Conservation (phyloP, 345 rosid species). For the Brassica incana region DNA sequence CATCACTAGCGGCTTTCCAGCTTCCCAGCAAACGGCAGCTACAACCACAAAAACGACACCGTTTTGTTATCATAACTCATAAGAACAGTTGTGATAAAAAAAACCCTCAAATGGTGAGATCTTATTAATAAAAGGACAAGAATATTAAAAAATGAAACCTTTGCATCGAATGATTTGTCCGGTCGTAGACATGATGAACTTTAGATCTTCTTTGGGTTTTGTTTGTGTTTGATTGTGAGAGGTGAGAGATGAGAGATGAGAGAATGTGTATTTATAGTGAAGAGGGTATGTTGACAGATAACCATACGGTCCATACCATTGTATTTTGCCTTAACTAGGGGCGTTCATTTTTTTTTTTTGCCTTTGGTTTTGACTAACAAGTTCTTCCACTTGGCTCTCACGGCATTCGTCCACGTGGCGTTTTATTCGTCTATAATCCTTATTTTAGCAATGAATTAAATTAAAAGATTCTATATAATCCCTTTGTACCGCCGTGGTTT, state of each 20-base stretch:
- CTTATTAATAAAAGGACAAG: not conserved
- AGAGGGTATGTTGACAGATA: not conserved
- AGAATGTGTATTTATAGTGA: not conserved
- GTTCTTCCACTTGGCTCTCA: slow-evolving; percentile 18
- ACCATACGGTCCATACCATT: not conserved
- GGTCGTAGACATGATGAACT: slow-evolving; percentile 41
- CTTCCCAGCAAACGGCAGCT: slow-evolving; percentile 96
- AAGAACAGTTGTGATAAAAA: not conserved
- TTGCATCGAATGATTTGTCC: slow-evolving; percentile 75
- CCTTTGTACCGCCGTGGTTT: slow-evolving; percentile 8
- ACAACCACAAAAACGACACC: slow-evolving; percentile 14
- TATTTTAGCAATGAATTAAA: not conserved
- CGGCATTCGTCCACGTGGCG: slow-evolving; percentile 11
- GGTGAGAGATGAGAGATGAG: not conserved
- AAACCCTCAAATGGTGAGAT: not conserved
- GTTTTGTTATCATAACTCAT: not conserved
- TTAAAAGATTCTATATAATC: not conserved
- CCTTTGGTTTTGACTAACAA: slow-evolving; percentile 22
- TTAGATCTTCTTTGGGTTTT: not conserved
- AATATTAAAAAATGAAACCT: slow-evolving; percentile 37
- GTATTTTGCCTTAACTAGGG: slow-evolving; percentile 15
- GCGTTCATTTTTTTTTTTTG: slow-evolving; percentile 3
- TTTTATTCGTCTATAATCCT: not conserved
- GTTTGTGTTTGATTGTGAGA: slow-evolving; percentile 17
- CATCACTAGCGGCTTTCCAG: slow-evolving; percentile 81